phyloP scores from a whole-genome alignment of 495 filamentous ascomycete genomes.

The Penicillium psychrofluorescens region DNA sequence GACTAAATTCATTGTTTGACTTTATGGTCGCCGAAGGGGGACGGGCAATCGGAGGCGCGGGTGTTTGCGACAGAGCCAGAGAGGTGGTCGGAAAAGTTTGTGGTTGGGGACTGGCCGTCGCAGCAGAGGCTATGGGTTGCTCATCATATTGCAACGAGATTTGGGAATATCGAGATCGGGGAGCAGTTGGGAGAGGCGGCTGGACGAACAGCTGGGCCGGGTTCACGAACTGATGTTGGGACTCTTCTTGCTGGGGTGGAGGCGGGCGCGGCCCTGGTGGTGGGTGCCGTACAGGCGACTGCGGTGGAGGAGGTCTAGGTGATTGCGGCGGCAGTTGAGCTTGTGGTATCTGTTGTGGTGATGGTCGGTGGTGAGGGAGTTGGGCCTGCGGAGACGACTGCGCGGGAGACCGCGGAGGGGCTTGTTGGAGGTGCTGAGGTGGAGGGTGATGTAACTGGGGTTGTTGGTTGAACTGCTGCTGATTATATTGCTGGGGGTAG shows the following conservation, averaged over 20 bases:
- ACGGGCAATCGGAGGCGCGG: conserved; percentile 1
- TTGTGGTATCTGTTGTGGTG: conserved; percentile 1
- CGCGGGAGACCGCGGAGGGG: conserved; percentile 1
- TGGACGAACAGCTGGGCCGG: conserved; percentile 35
- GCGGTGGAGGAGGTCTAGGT: conserved; percentile 13
- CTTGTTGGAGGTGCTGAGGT: conserved; percentile 5
- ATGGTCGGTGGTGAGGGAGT: conserved; percentile 7
- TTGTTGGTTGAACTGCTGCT: conserved; percentile 10
- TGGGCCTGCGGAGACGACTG: conserved; percentile 3
- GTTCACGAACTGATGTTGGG: conserved; percentile 39
- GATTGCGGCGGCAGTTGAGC: conserved; percentile 8
- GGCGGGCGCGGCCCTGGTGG: conserved; percentile 15
- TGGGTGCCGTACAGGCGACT: conserved; percentile 9
- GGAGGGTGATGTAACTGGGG: conserved; percentile 1
- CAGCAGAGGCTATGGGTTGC: conserved; percentile 14
- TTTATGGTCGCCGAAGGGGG: conserved; percentile 1
- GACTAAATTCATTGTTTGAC: background rate
- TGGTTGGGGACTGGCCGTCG: conserved; percentile 15
- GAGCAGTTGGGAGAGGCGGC: conserved; percentile 22
- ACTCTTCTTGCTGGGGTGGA: conserved; percentile 13
- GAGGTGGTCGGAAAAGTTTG: conserved; percentile 9
- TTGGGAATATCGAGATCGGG: conserved; percentile 21
- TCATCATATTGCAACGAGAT: conserved; percentile 20
- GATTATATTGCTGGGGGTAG: conserved; percentile 25
- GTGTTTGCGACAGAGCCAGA: conserved; percentile 4